Conservation (phyloP, 1,284 basidiomycete species). For the Trametes sp. region DNA sequence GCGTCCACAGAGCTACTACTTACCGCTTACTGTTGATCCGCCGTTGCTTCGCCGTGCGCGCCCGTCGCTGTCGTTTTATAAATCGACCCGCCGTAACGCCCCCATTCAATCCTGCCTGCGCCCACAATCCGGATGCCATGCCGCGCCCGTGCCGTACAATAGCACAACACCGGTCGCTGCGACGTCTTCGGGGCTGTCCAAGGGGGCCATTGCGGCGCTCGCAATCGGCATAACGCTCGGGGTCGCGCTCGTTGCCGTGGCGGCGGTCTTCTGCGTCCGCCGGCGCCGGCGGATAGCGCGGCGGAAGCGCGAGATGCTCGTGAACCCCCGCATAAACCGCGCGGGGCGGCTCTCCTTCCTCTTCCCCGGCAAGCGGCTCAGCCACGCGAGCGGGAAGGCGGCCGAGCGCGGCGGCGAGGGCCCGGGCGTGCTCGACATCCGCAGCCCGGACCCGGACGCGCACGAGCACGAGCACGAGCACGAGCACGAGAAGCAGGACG, state of each 20-base stretch:
- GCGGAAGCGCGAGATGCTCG: constrained; percentile 38
- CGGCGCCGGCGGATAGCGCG: constrained; percentile 47
- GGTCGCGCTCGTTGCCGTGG: constrained; percentile 52
- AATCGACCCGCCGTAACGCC: background rate
- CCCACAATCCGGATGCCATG: constrained; percentile 1
- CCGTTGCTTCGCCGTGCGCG: constrained; percentile 36
- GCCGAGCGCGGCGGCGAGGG: constrained; percentile 6
- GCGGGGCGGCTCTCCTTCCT: constrained; percentile 36
- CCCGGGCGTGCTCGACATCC: constrained; percentile 39
- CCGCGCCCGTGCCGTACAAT: constrained; percentile 33
- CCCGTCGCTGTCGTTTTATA: background rate
- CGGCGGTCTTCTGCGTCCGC: constrained; percentile 51
- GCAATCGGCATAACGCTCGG: constrained; percentile 61
- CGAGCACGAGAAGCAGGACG: constrained; percentile 29
- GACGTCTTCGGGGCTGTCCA: constrained; percentile 39
- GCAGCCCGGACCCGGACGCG: constrained; percentile 32
- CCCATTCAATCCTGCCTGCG: constrained; percentile 1
- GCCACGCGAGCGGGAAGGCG: constrained; percentile 25
- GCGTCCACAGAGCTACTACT: background rate
- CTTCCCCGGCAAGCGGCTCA: constrained; percentile 27
- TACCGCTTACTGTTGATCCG: constrained; percentile 22
- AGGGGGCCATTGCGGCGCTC: constrained; percentile 70
- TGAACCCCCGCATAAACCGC: constrained; percentile 38
- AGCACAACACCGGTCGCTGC: constrained; percentile 28
- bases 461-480: constrained; percentile 27